phyloP scores from a whole-genome alignment of 352 stramenopile genomes.

The Globisporangium recalcitrans region DNA sequence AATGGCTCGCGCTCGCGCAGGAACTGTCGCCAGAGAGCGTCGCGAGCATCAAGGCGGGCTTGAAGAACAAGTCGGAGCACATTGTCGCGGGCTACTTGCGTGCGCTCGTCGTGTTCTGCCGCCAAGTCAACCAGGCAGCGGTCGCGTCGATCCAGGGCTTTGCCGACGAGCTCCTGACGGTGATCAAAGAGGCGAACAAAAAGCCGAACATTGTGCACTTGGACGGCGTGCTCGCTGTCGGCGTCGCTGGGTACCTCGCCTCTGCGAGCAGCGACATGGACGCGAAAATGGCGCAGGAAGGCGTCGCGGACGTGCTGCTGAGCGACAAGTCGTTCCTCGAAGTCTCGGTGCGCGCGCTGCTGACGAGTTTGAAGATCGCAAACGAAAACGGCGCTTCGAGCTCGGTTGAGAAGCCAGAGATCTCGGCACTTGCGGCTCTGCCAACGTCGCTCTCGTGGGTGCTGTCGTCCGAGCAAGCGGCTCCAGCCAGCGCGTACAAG shows the following conservation, averaged over 20 bases:
- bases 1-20: conserved; percentile 61
- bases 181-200: conserved; percentile 69
- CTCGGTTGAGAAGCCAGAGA: conserved; percentile 41
- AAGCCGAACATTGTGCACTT: conserved; percentile 69
- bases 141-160: conserved; percentile 29
- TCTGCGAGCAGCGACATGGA: conserved; percentile 56
- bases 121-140: conserved; percentile 21
- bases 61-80: conserved; percentile 71
- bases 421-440: conserved; percentile 50
- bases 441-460: conserved; percentile 59
- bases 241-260: conserved; percentile 51
- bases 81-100: conserved; percentile 65
- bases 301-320: conserved; percentile 39
- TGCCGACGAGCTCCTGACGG: conserved; percentile 41
- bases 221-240: conserved; percentile 71
- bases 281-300: conserved; percentile 45
- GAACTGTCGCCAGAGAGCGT: conserved; percentile 39
- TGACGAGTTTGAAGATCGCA: conserved; percentile 21
- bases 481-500: conserved; percentile 44
- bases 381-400: conserved; percentile 17
- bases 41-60: conserved; percentile 38
- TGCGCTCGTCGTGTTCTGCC: conserved; percentile 44
- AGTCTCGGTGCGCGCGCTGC: conserved; percentile 35
- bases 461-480: conserved; percentile 52
- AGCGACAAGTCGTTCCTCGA: conserved; percentile 47